phyloP scores from a whole-genome alignment of 2,329 filamentous ascomycete genomes.

The Colletotrichum godetiae region DNA sequence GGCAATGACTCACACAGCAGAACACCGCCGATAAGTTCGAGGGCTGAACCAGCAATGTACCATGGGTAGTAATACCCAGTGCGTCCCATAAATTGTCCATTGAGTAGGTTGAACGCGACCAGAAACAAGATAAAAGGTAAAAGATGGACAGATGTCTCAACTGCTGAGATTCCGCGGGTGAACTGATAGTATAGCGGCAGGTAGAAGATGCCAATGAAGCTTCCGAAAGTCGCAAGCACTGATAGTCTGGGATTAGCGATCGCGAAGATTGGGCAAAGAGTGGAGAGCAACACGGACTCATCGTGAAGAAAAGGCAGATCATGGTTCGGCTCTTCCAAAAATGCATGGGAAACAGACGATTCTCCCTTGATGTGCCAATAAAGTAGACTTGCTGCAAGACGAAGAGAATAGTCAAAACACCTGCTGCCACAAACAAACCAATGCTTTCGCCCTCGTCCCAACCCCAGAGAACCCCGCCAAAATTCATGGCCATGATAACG shows the following conservation, averaged over 20 bases:
- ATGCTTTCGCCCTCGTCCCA: conserved; percentile 60
- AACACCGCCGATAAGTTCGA: conserved; percentile 48
- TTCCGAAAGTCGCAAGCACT: conserved; percentile 37
- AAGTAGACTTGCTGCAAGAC: conserved; percentile 54
- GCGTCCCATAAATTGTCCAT: conserved; percentile 52
- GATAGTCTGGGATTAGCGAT: conserved; percentile 39
- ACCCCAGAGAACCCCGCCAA: conserved; percentile 57
- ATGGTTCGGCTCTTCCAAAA: conserved; percentile 52
- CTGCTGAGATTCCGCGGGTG: conserved; percentile 50
- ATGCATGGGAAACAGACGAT: conserved; percentile 58
- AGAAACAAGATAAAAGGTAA: conserved; percentile 53
- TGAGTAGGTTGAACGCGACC: conserved; percentile 47
- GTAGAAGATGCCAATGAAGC: conserved; percentile 55
- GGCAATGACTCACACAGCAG: conserved; percentile 42
- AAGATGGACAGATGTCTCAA: conserved; percentile 51
- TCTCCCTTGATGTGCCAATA: conserved; percentile 33
- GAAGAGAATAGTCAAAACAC: conserved; percentile 54
- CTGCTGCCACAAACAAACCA: conserved; percentile 56
- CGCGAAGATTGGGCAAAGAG: conserved; percentile 45
- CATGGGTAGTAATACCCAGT: conserved; percentile 54
- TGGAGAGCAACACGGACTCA: conserved; percentile 39
- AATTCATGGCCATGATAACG: conserved; percentile 59
- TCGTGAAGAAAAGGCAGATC: conserved; percentile 55
- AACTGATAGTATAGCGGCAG: conserved; percentile 64
- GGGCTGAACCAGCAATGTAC: conserved; percentile 48